These are phyloP conservation scores for Lactarius tabidus DNA, from an alignment of 768 basidiomycete species.

Conservation along the genomic window DNA sequence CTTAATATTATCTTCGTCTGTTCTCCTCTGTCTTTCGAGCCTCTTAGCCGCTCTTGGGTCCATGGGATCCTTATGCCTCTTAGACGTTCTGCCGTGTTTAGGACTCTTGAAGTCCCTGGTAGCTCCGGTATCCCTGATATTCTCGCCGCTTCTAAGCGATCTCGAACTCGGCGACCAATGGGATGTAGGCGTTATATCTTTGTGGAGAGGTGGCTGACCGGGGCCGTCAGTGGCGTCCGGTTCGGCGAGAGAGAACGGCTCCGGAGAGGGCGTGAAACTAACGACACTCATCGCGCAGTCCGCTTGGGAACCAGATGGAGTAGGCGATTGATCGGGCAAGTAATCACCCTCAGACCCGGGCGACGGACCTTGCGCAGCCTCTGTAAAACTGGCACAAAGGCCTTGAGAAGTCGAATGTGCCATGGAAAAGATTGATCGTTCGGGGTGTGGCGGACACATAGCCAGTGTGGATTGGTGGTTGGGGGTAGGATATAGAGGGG, in stretches of 20 bases:
- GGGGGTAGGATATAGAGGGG: neutral
- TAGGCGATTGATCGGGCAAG: neutral
- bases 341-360: neutral
- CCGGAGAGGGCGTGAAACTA: neutral
- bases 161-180: neutral
- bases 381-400: neutral
- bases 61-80: neutral
- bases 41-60: conserved; percentile 7
- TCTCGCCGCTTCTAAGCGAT: neutral
- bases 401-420: neutral
- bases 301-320: neutral
- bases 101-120: neutral
- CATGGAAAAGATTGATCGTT: neutral
- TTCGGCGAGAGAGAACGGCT: neutral
- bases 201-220: neutral
- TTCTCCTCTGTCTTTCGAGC: conserved; percentile 2
- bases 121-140: neutral
- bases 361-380: neutral
- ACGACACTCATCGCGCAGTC: neutral
- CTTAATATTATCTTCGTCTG: conserved; percentile 2
- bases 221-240: neutral
- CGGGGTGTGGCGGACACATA: neutral
- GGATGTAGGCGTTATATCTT: neutral
- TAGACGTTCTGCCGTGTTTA: neutral
- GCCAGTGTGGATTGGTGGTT: neutral